phyloP scores from a whole-genome alignment of 176 grass and related monocot species.

The Rhynchospora pubera region DNA sequence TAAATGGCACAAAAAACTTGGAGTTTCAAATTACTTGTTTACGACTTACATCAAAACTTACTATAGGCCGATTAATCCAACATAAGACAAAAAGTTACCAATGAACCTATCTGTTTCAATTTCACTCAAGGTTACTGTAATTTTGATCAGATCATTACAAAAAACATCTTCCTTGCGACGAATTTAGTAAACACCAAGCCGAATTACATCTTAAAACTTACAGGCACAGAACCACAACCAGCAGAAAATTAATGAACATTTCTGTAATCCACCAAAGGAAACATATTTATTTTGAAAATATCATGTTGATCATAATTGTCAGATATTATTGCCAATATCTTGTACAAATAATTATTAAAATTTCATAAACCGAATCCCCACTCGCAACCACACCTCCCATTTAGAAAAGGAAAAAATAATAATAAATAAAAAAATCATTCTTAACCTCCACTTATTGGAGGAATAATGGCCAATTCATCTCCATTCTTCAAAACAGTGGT shows the following conservation, averaged over 20 bases:
- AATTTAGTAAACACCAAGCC: neutral
- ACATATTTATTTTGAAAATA: neutral
- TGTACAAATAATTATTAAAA: neutral
- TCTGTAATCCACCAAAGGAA: neutral
- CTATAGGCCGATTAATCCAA: too few relatives aligned
- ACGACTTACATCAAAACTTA: neutral
- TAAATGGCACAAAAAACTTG: neutral
- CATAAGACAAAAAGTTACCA: neutral
- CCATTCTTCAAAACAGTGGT: conserved; percentile 41
- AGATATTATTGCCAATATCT: neutral
- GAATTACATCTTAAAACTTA: neutral
- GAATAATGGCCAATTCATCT: conserved; percentile 86
- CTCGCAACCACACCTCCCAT: neutral
- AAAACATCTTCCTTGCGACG: neutral
- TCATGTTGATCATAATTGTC: neutral
- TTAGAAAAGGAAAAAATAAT: too few relatives aligned
- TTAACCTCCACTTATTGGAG: conserved; percentile 74
- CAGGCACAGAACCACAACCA: neutral
- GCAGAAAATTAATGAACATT: neutral
- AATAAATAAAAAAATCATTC: neutral
- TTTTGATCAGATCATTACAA: neutral
- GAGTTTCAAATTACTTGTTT: neutral
- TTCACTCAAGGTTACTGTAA: neutral
- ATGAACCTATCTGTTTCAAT: neutral
- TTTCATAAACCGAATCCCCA: neutral